Evolutionary conservation across 495 filamentous ascomycete species (phyloP).

Genomic region (Penicillium silybi): DNA sequence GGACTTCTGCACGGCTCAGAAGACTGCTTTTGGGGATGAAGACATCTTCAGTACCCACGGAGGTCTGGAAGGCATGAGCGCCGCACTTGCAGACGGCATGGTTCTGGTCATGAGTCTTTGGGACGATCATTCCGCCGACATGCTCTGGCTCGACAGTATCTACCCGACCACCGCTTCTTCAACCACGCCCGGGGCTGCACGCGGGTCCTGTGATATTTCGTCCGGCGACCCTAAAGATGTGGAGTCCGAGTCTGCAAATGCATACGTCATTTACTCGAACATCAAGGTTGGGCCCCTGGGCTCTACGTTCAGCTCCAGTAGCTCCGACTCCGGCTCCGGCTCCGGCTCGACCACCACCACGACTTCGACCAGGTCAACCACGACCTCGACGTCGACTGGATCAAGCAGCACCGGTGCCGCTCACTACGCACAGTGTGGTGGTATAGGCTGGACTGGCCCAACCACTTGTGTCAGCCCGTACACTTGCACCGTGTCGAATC

Average conservation of each 20-base stretch:
- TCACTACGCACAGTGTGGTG: constrained; percentile 49
- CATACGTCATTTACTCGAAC: constrained; percentile 64
- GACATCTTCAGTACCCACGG: constrained; percentile 57
- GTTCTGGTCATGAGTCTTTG: constrained; percentile 77
- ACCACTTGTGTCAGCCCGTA: constrained; percentile 41
- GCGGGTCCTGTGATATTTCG: constrained; percentile 62
- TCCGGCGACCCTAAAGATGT: constrained; percentile 62
- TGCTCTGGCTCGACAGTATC: constrained; percentile 81
- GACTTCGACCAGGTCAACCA: constrained; percentile 9
- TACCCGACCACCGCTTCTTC: constrained; percentile 58
- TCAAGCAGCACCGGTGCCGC: constrained; percentile 22
- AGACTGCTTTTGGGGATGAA: constrained; percentile 57
- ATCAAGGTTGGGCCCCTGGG: constrained; percentile 66
- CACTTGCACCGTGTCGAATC: constrained; percentile 34
- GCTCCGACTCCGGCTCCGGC: constrained; percentile 7
- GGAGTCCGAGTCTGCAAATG: constrained; percentile 48
- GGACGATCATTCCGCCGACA: constrained; percentile 73
- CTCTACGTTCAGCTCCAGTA: constrained; percentile 47
- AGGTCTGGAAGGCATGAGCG: constrained; percentile 55
- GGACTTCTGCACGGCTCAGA: constrained; percentile 58
- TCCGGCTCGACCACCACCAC: constrained; percentile 12
- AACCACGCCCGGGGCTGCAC: constrained; percentile 58
- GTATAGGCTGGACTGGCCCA: constrained; percentile 43
- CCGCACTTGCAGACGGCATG: constrained; percentile 55
- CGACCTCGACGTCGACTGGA: constrained; percentile 19